A percentile compares a stretch with the other conserved stretches of the same genome.
Evolutionary conservation across 768 basidiomycete species (phyloP).

Genomic region (Lactifluus piperatus): DNA sequence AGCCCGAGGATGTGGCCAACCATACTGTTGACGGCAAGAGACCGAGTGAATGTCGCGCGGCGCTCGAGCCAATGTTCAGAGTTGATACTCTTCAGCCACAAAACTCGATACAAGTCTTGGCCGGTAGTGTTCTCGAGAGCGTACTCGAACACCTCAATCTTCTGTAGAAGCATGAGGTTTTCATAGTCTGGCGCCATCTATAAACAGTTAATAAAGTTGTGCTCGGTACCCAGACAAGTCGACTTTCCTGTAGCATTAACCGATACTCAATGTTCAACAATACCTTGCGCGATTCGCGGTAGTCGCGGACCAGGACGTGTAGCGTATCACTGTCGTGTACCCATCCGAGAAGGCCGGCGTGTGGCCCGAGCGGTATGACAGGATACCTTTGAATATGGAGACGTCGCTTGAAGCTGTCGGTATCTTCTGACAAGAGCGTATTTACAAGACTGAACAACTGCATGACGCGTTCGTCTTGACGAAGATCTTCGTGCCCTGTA

Average conservation of each 20-base stretch:
- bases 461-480: conserved; percentile 99
- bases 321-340: conserved; percentile 93
- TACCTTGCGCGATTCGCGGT: conserved; percentile 93
- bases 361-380: conserved; percentile 91
- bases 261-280: conserved; percentile 96
- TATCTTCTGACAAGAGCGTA: conserved; percentile 85
- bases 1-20: conserved; percentile 96
- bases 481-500: conserved; percentile 93
- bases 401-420: conserved; percentile 91
- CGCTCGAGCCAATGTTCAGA: conserved; percentile 98
- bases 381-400: conserved; percentile 90
- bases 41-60: conserved; percentile 90
- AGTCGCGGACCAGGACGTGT: conserved; percentile 92
- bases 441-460: conserved; percentile 97
- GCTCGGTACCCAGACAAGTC: not conserved
- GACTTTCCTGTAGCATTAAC: conserved; percentile 85
- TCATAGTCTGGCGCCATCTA: conserved; percentile 99
- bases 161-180: conserved; percentile 86
- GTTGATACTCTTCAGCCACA: conserved; percentile 92
- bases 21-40: conserved; percentile 96
- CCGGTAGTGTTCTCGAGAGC: conserved; percentile 97
- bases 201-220: not conserved
- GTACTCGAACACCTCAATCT: conserved; percentile 99
- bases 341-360: conserved; percentile 92
- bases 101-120: conserved; percentile 91